phyloP scores from a whole-genome alignment of 2,329 filamentous ascomycete species.

The Exophiala dermatitidis region DNA sequence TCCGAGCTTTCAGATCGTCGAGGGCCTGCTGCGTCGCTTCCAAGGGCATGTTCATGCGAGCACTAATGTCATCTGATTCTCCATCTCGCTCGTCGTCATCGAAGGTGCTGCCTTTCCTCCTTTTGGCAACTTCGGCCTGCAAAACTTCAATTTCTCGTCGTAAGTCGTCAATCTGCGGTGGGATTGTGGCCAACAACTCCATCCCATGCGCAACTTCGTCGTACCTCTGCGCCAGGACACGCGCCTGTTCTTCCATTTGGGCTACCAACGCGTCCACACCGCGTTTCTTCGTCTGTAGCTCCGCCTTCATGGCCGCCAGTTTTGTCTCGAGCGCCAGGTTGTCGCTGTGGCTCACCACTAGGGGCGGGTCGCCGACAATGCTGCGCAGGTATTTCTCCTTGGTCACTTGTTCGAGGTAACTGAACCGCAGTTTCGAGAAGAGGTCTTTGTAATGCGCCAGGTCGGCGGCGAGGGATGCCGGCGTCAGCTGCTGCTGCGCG shows the following conservation, averaged over 20 bases:
- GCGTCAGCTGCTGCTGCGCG: slow-evolving; percentile 53
- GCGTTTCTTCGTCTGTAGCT: slow-evolving; percentile 70
- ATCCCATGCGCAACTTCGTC: slow-evolving; percentile 43
- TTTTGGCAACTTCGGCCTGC: slow-evolving; percentile 38
- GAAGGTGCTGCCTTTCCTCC: slow-evolving; percentile 30
- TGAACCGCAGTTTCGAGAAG: slow-evolving; percentile 93
- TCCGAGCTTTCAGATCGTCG: slow-evolving; percentile 36
- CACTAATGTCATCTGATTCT: slow-evolving; percentile 5
- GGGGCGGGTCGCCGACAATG: slow-evolving; percentile 82
- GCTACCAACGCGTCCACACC: slow-evolving; percentile 67
- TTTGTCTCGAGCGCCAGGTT: slow-evolving; percentile 71
- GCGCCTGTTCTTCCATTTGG: slow-evolving; percentile 63
- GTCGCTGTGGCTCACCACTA: slow-evolving; percentile 74
- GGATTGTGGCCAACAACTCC: slow-evolving; percentile 35
- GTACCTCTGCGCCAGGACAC: slow-evolving; percentile 54
- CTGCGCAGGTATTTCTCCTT: slow-evolving; percentile 96
- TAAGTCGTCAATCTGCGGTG: slow-evolving; percentile 38
- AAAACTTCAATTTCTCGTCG: slow-evolving; percentile 37
- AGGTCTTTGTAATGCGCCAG: slow-evolving; percentile 82
- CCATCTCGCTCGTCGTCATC: slow-evolving; percentile 1
- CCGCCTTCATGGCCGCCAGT: slow-evolving; percentile 61
- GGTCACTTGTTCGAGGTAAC: slow-evolving; percentile 95
- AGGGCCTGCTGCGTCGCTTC: slow-evolving; percentile 37
- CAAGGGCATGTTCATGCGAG: slow-evolving; percentile 19
- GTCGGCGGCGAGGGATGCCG: slow-evolving; percentile 72